Conservation (phyloP, 2,329 filamentous ascomycete species). For the Drechslerella dactyloides region DNA sequence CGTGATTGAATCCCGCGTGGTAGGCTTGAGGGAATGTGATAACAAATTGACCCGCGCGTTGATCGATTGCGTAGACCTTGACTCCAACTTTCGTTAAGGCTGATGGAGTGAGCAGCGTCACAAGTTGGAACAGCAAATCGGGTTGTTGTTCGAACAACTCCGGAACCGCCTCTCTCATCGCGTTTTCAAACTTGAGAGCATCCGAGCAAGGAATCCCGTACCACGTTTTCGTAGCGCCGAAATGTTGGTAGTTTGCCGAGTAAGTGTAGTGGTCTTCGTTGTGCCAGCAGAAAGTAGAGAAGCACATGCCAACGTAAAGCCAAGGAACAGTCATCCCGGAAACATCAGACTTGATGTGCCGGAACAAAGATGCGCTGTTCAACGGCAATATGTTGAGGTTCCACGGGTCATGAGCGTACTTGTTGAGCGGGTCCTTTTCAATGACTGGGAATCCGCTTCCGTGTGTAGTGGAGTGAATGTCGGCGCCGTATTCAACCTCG, state of each 20-base stretch:
- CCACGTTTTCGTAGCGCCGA: slow-evolving; percentile 98
- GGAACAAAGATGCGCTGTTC: slow-evolving; percentile 87
- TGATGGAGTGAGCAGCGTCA: slow-evolving; percentile 92
- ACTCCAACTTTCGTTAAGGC: slow-evolving; percentile 92
- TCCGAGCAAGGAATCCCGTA: slow-evolving; percentile 96
- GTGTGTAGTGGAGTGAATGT: slow-evolving; percentile 97
- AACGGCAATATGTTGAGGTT: slow-evolving; percentile 93
- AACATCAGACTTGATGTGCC: slow-evolving; percentile 97
- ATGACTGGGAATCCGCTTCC: slow-evolving; percentile 95
- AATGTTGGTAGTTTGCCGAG: slow-evolving; percentile 97
- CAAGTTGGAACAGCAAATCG: slow-evolving; percentile 92
- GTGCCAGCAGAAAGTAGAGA: slow-evolving; percentile 99
- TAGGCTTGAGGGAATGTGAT: slow-evolving; percentile 97
- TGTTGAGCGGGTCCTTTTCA: slow-evolving; percentile 84
- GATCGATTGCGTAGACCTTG: slow-evolving; percentile 90
- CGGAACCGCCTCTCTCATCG: slow-evolving; percentile 92
- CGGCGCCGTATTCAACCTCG: slow-evolving; percentile 96
- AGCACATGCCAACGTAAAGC: slow-evolving; percentile 99
- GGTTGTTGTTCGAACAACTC: slow-evolving; percentile 97
- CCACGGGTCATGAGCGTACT: slow-evolving; percentile 90
- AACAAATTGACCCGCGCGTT: slow-evolving; percentile 92
- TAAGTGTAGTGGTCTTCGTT: slow-evolving; percentile 98
- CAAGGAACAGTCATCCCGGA: slow-evolving; percentile 99
- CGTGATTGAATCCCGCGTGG: slow-evolving; percentile 97
- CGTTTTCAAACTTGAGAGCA: slow-evolving; percentile 90